Base-by-base conservation (phyloP, 768 basidiomycete species). In the Royoungia palumana region DNA sequence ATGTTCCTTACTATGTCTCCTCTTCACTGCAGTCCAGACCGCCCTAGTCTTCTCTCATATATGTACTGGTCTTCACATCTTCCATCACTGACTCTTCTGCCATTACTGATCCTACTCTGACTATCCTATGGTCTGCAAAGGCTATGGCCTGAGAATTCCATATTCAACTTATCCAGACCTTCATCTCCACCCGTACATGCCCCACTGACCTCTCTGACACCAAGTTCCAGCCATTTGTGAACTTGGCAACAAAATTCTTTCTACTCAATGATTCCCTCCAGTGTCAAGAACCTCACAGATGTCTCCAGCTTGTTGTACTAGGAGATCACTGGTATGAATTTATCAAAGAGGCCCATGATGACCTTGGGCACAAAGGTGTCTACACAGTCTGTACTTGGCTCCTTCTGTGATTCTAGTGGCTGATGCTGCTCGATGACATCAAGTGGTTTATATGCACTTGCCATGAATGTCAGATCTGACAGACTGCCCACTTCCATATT, bases 391-490 rank as follows among this genome's bases (percentile, higher is more conserved):
- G 20, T 5, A 38, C 41, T 2, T 14, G 19, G 0, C 8, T 51
- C 0, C 24, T 47, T 5, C 16, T 41, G 11, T 16, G 21, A 0
- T 51, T 51, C 32, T 52, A 46, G 51, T 52, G 46, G 51, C 51
- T 42, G 0, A 39, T 47, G 38, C 16, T 47, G 0, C 11, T 39
- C 5, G 28, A 60, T 34, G 32, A 71, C 25, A 60, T 66, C 0
- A 63, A 62, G 22, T 51, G 50, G 44, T 56, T 38, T n/a, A 65
- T 75, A 27, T 57, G 62, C 19, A 65, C 20, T 35, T 48, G 73
- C 69, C 3, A 74, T 70, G 69, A 49, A 69, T n/a, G 55, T 49
- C 8, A 65, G 62, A n/a, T 70, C 55, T 3, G 59, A 62, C 42
- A 35, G 54, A 17, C 38, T 14, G 70, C 70, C 5, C 40, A 39